Conservation (phyloP, 176 grass and related monocot species). For the Oryza rufipogon region DNA sequence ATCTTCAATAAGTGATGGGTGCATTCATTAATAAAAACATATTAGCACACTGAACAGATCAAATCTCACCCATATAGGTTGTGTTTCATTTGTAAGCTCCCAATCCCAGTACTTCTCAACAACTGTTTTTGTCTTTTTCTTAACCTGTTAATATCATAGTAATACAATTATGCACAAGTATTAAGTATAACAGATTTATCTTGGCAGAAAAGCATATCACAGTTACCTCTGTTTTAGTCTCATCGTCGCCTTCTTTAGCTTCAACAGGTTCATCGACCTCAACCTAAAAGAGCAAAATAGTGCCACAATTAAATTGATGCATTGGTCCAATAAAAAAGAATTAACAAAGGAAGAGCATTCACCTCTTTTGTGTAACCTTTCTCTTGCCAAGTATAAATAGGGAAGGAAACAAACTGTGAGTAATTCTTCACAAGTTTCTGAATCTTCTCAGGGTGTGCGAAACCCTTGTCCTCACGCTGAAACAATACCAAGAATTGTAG, state of each 20-base stretch:
- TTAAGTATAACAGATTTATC: constrained; percentile 9
- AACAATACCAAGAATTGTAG: constrained; percentile 10
- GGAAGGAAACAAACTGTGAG: constrained; percentile 99
- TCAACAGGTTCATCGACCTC: constrained; percentile 88
- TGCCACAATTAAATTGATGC: constrained; percentile 4
- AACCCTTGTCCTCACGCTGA: constrained; percentile 87
- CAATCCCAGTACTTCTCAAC: constrained; percentile 98
- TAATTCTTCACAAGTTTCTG: constrained; percentile 98
- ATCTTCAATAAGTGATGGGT: background rate
- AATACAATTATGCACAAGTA: constrained; percentile 3
- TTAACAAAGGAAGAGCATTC: background rate
- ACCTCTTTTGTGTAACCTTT: constrained; percentile 96
- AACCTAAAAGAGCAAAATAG: constrained; percentile 51
- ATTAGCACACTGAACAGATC: constrained; percentile 19
- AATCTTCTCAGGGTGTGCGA: constrained; percentile 93
- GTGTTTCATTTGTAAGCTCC: constrained; percentile 97
- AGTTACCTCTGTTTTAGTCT: constrained; percentile 69
- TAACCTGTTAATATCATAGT: constrained; percentile 50
- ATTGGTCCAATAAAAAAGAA: background rate
- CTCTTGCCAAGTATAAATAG: constrained; percentile 97
- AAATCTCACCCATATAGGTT: constrained; percentile 89
- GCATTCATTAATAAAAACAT: background rate
- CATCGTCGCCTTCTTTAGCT: constrained; percentile 70
- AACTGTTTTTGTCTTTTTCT: constrained; percentile 94
- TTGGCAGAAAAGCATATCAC: background rate